These are phyloP conservation scores for Aspergillus udagawae DNA, from an alignment of 2,329 filamentous ascomycete genomes.

Conservation along the genomic window DNA sequence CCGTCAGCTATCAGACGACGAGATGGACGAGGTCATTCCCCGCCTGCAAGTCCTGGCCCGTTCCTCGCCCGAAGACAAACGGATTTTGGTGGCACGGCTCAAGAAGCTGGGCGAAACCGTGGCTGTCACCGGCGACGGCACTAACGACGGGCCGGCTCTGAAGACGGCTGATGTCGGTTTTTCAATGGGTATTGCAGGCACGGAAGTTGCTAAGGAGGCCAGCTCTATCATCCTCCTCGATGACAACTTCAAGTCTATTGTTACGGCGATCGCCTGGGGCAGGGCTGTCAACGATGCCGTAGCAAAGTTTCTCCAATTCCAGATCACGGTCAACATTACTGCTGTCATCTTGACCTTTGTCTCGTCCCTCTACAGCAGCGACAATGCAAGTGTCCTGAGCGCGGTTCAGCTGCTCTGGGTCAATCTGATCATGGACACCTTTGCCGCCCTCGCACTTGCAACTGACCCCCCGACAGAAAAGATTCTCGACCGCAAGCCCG, in stretches of 20 bases:
- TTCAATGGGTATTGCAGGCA: conserved; percentile 65
- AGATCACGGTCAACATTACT: conserved; percentile 82
- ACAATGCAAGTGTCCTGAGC: conserved; percentile 72
- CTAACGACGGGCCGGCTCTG: conserved; percentile 63
- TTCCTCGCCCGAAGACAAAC: conserved; percentile 64
- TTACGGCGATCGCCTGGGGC: conserved; percentile 66
- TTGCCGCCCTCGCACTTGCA: conserved; percentile 81
- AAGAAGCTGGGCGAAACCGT: conserved; percentile 62
- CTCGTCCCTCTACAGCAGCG: conserved; percentile 68
- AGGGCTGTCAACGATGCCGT: conserved; percentile 65
- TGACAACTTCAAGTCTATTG: conserved; percentile 62
- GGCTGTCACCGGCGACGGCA: conserved; percentile 62
- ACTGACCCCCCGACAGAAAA: conserved; percentile 84
- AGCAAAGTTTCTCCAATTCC: conserved; percentile 62
- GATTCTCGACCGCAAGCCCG: conserved; percentile 75
- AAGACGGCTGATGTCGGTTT: conserved; percentile 65
- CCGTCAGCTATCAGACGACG: conserved; percentile 55
- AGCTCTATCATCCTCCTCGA: conserved; percentile 66
- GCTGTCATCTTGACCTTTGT: conserved; percentile 85
- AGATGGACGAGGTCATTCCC: conserved; percentile 58
- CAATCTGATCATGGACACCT: conserved; percentile 96
- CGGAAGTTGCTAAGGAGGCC: conserved; percentile 65
- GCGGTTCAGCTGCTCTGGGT: conserved; percentile 94
- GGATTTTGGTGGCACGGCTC: conserved; percentile 58
- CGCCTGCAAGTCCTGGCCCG: conserved; percentile 61